Conservation (phyloP, 257 asterid species). For the Jaltomata sinuosa region DNA sequence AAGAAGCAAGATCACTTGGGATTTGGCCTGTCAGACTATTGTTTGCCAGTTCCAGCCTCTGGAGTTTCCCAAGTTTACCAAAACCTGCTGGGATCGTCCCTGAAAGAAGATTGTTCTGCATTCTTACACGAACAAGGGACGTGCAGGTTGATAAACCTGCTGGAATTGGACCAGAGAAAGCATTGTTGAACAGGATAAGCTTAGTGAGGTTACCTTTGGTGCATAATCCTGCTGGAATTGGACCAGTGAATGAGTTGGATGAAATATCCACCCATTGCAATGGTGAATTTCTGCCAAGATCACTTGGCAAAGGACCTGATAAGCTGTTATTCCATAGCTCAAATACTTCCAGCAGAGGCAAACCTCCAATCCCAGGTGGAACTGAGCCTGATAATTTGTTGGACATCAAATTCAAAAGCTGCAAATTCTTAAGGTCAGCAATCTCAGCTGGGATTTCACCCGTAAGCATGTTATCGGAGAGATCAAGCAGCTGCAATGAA, state of each 20-base stretch:
- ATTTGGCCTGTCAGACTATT: constrained; percentile 54
- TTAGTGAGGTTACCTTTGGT: constrained; percentile 55
- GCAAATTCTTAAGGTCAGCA: constrained; percentile 33
- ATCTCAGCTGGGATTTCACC: constrained; percentile 46
- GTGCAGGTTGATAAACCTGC: constrained; percentile 37
- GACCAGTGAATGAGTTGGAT: constrained; percentile 45
- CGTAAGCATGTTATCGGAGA: constrained; percentile 53
- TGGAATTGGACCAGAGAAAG: constrained; percentile 59
- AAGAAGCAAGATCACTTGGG: constrained; percentile 46
- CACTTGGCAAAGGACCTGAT: constrained; percentile 49
- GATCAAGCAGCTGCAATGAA: constrained; percentile 37
- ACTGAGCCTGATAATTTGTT: constrained; percentile 47
- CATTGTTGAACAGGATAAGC: constrained; percentile 60
- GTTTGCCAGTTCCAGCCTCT: constrained; percentile 53
- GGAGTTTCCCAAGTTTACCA: constrained; percentile 46
- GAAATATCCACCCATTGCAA: constrained; percentile 60
- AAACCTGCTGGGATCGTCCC: constrained; percentile 63
- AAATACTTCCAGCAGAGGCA: constrained; percentile 33
- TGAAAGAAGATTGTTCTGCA: constrained; percentile 50
- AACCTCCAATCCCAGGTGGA: constrained; percentile 32
- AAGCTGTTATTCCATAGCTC: constrained; percentile 68
- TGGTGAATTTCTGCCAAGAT: constrained; percentile 47
- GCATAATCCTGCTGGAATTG: constrained; percentile 39
- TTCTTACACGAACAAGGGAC: constrained; percentile 55
- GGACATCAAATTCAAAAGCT: constrained; percentile 55